Evolutionary conservation across 2,329 filamentous ascomycete species (phyloP), one percentile per base, ranked within the genome.

Genomic region (Diaporthe australafricana): DNA sequence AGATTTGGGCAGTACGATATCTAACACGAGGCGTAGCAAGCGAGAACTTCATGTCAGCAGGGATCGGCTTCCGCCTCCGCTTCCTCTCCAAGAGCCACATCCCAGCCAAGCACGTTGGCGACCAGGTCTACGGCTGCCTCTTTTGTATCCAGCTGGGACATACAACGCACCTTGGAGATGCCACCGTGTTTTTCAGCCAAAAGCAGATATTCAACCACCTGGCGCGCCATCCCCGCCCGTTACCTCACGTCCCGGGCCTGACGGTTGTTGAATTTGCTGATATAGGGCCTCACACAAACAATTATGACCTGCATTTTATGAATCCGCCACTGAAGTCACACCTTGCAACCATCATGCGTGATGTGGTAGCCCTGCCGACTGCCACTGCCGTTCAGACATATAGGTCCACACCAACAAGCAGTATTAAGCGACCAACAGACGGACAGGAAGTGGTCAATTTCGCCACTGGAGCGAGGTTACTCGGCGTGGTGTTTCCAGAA

Each of bases 31-130:
- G 11, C 35, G 4, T 63, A 87, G 85, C 85, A 35, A 79, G 81
- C 12, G 87, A 84, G 4, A 89, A 85, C 74, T 86, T 85, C 68
- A 81, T 81, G 12, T 83, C 85, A 16, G 82, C 81, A 50, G 82
- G 81, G 8, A 82, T 90, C 55, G 81, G 81, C 7, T 90, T 87
- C 75, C 86, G 88, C 9, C 76, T 89, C 2, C 86, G 88, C 1
- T 86, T 90, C 72, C 82, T 90, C 5, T 87, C 87, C 74, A 90
- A 90, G 77, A 85, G 84, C 66, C 88, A 90, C 76, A 70, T 90
- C 7, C 78, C 84, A 0, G 84, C 86, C 6, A 84, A 83, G 68
- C 81, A 85, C 17, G 80, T 85, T 20, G 87, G 89, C 53, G 87
- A 89, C 72, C 82, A 86, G 66, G 77, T 88, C 55, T 90, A 88